Conservation (phyloP, 768 basidiomycete genomes). For the Hygrophoropsis aurantiaca region DNA sequence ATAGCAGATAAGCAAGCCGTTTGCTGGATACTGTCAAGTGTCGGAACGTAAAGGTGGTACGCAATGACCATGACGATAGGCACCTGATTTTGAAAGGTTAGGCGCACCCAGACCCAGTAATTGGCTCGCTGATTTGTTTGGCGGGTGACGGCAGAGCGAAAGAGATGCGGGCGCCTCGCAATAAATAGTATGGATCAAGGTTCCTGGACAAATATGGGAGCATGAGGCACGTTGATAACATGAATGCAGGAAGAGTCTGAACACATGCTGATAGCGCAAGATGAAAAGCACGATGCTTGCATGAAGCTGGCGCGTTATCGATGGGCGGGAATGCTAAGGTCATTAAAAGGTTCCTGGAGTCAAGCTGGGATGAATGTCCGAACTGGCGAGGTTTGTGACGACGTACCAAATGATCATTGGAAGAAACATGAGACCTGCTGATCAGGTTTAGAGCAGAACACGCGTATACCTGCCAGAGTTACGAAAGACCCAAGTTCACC, state of each 20-base stretch:
- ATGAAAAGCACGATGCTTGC: slow-evolving; percentile 26
- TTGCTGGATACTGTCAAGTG: no score
- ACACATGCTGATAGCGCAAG: slow-evolving; percentile 2
- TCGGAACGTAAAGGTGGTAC: no score
- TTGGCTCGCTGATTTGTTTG: no score
- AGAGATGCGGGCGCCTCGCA: not conserved
- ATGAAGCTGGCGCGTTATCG: slow-evolving; percentile 22
- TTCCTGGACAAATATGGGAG: not conserved
- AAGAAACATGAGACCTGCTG: not conserved
- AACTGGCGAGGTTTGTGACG: no score
- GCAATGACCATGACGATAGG: no score
- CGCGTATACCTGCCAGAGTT: slow-evolving; percentile 7
- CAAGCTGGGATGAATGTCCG: no score
- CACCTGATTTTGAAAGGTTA: no score
- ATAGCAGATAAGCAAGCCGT: no score
- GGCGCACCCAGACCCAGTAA: no score
- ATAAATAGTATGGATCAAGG: not conserved
- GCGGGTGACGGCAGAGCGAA: not conserved
- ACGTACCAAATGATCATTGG: no score
- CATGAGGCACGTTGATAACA: not conserved
- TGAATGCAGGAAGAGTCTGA: not conserved
- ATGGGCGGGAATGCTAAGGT: slow-evolving; percentile 9
- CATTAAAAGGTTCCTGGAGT: no score
- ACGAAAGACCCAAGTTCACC: slow-evolving; percentile 5
- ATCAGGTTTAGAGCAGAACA: slow-evolving; percentile 4